phyloP scores from a whole-genome alignment of 176 grass and related monocot genomes.

The Paspalum vaginatum region DNA sequence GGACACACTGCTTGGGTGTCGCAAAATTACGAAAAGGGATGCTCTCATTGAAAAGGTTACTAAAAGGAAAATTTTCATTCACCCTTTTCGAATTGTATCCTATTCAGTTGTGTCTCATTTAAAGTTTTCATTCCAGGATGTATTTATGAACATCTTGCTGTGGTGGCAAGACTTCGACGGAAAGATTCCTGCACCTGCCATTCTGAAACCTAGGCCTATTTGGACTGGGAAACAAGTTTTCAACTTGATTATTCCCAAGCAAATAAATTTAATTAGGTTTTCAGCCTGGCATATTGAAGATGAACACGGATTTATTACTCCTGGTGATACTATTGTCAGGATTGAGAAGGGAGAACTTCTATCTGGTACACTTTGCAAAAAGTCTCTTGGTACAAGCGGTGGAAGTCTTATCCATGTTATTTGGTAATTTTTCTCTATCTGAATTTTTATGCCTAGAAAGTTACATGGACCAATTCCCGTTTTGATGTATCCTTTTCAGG shows the following conservation, averaged over 20 bases:
- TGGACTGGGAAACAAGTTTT: constrained; percentile 99
- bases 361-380: constrained; percentile 93
- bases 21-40: constrained; percentile 97
- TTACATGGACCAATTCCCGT: constrained; percentile 15
- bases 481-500: constrained; percentile 55
- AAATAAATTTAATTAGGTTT: constrained; percentile 88
- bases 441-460: not conserved
- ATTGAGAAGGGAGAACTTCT: constrained; percentile 97
- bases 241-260: constrained; percentile 98
- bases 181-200: constrained; percentile 92
- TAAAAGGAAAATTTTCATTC: not conserved
- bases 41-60: constrained; percentile 95
- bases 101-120: constrained; percentile 29
- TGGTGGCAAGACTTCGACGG: constrained; percentile 99
- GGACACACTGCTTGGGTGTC: constrained; percentile 84
- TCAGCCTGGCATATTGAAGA: constrained; percentile 86
- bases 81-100: constrained; percentile 10
- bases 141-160: constrained; percentile 99
- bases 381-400: constrained; percentile 64
- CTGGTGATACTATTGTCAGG: constrained; percentile 89
- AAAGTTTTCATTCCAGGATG: constrained; percentile 62
- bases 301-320: constrained; percentile 88
- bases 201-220: constrained; percentile 89
- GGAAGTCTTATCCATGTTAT: constrained; percentile 99
- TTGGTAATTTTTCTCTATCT: constrained; percentile 54